Evolutionary conservation across 2,329 filamentous ascomycete species (phyloP), one percentile per base, ranked within the genome.

Genomic region (Ophiocordyceps camponoti-rufipedis): DNA sequence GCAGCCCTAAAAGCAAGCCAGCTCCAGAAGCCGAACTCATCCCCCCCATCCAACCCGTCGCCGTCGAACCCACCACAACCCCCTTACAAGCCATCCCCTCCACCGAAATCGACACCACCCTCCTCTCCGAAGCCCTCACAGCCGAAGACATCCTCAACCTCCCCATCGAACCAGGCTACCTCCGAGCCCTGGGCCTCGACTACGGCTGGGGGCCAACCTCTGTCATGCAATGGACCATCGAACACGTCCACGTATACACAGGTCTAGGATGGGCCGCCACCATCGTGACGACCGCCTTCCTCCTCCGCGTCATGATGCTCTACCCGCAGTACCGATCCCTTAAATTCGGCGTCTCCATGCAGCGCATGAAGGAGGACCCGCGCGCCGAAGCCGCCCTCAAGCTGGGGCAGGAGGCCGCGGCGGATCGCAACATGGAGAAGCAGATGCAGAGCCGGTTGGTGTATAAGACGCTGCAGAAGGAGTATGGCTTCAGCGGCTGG

Each of bases 191-290:
- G 11, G 91, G 91, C 4, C 67, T 98, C 19, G 85, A 96, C 55
- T 96, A 82, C 56, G 87, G 89, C 57, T 88, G 69, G 67, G 89
- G 89, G 14, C 76, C 84, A 5, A 85, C 87, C 0, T 66, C 79
- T 4, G 52, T 76, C 14, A 78, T 91, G 61, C 72, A 95, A 64
- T 88, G 73, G 70, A 19, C 75, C 3, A 65, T 96, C 11, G 91
- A 98, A 67, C 78, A 89, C 58, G 58, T 93, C 39, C 86, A 98
- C 63, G 69, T 95, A 49, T 80, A 72, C 53, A 66, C 62, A 2
- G 85, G 82, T 33, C 63, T 85, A 46, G 85, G 86, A 12, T 96
- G 91, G 91, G 87, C 84, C 70, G 78, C 68, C 2, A 76, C 83
- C 48, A 82, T 95, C 54, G 62, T 80, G 41, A 61, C 71, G 5